Percentiles rank a stretch among this genome's conserved stretches.
phyloP scores from a whole-genome alignment of 768 basidiomycete species.

The Naematelia aurantialba region DNA sequence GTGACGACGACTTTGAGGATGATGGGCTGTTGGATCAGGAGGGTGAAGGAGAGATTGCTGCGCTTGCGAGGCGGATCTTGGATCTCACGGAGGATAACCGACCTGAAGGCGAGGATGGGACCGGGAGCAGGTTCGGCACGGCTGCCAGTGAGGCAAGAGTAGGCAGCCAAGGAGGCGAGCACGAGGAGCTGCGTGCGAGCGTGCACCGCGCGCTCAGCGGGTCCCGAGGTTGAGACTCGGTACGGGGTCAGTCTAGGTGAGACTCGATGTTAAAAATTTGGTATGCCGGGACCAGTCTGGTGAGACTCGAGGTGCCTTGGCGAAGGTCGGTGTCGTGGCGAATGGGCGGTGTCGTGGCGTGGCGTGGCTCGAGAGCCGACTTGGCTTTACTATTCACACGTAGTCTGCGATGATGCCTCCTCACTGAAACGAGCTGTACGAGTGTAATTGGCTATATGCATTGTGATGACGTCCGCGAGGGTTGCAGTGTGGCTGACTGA shows the following conservation, averaged over 20 bases:
- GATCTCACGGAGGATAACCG: constrained; percentile 68
- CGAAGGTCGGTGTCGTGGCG: no score
- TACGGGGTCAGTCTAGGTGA: not conserved
- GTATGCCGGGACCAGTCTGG: no score
- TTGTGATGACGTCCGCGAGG: not conserved
- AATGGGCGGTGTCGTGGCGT: no score
- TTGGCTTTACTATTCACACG: no score
- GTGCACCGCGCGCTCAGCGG: constrained; percentile 2
- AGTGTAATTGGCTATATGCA: not conserved
- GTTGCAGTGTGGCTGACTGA: no score
- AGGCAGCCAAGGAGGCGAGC: not conserved
- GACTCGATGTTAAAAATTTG: no score
- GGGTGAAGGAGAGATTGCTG: constrained; percentile 85
- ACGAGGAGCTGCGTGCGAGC: constrained; percentile 1
- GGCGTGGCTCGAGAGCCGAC: no score
- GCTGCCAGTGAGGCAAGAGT: constrained; percentile 1
- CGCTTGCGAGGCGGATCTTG: constrained; percentile 75
- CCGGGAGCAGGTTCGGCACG: constrained; percentile 2
- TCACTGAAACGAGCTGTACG: not conserved
- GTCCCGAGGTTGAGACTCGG: not conserved
- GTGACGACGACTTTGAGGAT: constrained; percentile 68
- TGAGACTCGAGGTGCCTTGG: no score
- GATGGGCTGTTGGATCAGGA: constrained; percentile 51
- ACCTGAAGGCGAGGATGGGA: constrained; percentile 8
- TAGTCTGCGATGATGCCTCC: no score